Percentiles rank a stretch among this genome's conserved stretches.
Conservation (phyloP, 805 yeast species). For the Pichia paraexigua region DNA sequence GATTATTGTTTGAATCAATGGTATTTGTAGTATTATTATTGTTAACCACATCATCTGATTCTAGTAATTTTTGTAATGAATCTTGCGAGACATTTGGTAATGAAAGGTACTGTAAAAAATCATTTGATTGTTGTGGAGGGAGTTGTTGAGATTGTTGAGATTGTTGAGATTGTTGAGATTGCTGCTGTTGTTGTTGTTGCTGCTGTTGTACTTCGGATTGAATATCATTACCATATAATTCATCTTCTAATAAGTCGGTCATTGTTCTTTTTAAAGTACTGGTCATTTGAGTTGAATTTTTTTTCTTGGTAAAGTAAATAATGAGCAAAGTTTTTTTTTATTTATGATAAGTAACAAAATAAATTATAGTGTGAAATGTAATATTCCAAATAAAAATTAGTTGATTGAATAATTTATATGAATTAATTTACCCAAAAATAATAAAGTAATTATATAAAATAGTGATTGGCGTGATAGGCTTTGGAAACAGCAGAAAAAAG, state of each 20-base stretch:
- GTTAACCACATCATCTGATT: not conserved
- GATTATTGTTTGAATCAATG: not conserved
- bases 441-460: not conserved
- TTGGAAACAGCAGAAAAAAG: not conserved
- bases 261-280: constrained; percentile 25
- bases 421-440: not conserved
- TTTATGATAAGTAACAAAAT: not conserved
- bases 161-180: not conserved
- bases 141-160: not conserved
- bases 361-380: not conserved
- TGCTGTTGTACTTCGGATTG: not conserved
- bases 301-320: not conserved
- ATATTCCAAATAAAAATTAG: too few relatives aligned
- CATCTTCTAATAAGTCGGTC: constrained; percentile 29
- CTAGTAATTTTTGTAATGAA: constrained; percentile 10
- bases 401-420: not conserved
- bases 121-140: constrained; percentile 5
- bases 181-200: constrained; percentile 11
- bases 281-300: constrained; percentile 15
- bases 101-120: constrained; percentile 19
- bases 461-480: not conserved
- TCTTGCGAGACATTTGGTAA: constrained; percentile 24
- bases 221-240: constrained; percentile 15
- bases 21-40: not conserved
- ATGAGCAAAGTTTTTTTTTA: not conserved